Percentiles rank a stretch among this genome's conserved stretches.
Conservation (phyloP, 768 basidiomycete species). For the Russula olivacea region DNA sequence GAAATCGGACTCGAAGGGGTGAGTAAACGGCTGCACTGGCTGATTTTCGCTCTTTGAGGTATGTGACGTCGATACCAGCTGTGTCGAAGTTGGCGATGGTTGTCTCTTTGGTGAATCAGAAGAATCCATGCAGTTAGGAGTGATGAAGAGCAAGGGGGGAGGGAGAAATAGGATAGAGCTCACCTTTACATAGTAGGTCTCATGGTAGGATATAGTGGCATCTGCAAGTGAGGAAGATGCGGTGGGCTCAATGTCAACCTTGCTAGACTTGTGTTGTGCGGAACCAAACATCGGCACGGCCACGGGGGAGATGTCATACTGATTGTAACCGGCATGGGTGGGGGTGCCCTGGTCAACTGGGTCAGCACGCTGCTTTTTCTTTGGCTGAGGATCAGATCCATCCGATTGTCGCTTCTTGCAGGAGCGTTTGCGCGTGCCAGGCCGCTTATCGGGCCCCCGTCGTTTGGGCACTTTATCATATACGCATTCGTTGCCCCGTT, state of each 20-base stretch:
- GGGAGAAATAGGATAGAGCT: background rate
- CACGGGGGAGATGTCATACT: conserved; percentile 17
- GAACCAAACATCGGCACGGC: conserved; percentile 13
- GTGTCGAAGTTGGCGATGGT: conserved; percentile 11
- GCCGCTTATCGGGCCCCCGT: conserved; percentile 80
- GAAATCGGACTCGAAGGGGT: conserved; percentile 26
- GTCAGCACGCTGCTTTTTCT: conserved; percentile 34
- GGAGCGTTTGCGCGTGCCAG: conserved; percentile 75
- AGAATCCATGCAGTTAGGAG: background rate
- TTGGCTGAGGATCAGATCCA: conserved; percentile 37
- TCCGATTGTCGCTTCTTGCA: conserved; percentile 73
- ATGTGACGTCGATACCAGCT: conserved; percentile 15
- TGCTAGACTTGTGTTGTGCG: conserved; percentile 5
- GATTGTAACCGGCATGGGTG: conserved; percentile 7
- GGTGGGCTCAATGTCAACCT: conserved; percentile 8
- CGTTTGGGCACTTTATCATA: conserved; percentile 79
- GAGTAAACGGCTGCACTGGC: conserved; percentile 29
- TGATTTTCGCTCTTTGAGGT: conserved; percentile 22
- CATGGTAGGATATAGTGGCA: conserved; percentile 8
- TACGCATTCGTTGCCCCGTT: conserved; percentile 69
- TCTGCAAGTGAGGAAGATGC: conserved; percentile 5
- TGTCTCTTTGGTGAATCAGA: conserved; percentile 18
- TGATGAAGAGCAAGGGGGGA: background rate
- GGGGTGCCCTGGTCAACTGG: conserved; percentile 13
- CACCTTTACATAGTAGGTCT: conserved; percentile 21